Percentiles rank a stretch among this genome's conserved stretches.
Evolutionary conservation across 495 filamentous ascomycete species (phyloP).

Genomic region (Penicillium coprophilum): DNA sequence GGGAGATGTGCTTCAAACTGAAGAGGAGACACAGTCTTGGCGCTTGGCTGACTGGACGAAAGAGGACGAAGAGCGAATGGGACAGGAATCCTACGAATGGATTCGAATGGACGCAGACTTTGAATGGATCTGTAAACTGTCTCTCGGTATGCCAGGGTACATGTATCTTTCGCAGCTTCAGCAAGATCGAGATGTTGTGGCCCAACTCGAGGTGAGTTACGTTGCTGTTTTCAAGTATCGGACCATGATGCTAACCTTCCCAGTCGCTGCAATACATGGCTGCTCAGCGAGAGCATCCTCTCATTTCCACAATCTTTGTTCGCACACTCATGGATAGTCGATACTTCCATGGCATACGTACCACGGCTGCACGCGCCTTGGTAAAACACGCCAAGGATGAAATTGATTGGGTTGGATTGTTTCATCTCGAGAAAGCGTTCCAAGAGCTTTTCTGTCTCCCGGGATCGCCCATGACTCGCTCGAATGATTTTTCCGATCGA

Average conservation of each 20-base stretch:
- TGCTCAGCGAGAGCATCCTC: constrained; percentile 59
- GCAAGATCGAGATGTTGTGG: constrained; percentile 94
- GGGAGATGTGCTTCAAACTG: constrained; percentile 82
- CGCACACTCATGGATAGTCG: constrained; percentile 86
- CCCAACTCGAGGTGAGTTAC: constrained; percentile 72
- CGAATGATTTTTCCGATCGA: constrained; percentile 88
- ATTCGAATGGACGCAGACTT: constrained; percentile 97
- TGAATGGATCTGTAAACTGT: constrained; percentile 88
- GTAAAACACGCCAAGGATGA: constrained; percentile 68
- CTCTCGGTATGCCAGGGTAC: constrained; percentile 80
- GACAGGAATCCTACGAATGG: constrained; percentile 96
- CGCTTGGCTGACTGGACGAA: constrained; percentile 80
- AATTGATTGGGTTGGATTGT: constrained; percentile 74
- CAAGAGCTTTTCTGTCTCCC: constrained; percentile 83
- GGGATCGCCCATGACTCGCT: constrained; percentile 67
- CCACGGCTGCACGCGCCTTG: constrained; percentile 72
- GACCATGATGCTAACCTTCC: not conserved
- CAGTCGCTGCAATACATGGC: constrained; percentile 63
- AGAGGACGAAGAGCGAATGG: constrained; percentile 85
- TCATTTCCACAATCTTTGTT: constrained; percentile 81
- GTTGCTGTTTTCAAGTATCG: not conserved
- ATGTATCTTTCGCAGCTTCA: constrained; percentile 98
- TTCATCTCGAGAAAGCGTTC: constrained; percentile 80
- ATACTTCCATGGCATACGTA: constrained; percentile 91
- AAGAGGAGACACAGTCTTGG: constrained; percentile 83